Conservation (phyloP, 176 grass and related monocot species). For the Oryza meridionalis region DNA sequence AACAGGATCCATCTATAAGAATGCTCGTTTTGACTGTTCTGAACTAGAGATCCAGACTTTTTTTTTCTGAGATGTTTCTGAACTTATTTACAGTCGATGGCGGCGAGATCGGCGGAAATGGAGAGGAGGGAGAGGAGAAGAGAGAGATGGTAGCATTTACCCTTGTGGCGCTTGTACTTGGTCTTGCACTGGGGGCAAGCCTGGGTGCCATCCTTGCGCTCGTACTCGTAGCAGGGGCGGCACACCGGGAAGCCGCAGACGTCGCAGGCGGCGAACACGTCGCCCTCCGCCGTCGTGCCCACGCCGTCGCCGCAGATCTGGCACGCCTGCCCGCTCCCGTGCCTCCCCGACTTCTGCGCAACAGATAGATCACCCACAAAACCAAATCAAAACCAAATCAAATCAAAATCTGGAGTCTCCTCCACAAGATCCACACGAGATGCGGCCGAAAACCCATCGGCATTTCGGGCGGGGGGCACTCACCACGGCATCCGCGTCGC, state of each 20-base stretch:
- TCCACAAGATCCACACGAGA: conserved; percentile 30
- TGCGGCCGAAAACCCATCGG: neutral
- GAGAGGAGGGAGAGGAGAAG: neutral
- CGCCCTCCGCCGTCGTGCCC: conserved; percentile 80
- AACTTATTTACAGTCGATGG: neutral
- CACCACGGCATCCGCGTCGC: conserved; percentile 60
- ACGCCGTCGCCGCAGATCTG: conserved; percentile 99
- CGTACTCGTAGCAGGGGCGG: conserved; percentile 97
- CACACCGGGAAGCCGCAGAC: conserved; percentile 92
- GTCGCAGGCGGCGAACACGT: conserved; percentile 90
- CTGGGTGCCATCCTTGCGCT: conserved; percentile 92
- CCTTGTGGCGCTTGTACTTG: conserved; percentile 99
- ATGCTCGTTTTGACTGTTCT: neutral
- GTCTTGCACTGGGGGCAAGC: conserved; percentile 99
- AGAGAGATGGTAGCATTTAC: conserved; percentile 38
- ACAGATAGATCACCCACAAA: neutral
- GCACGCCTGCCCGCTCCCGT: conserved; percentile 73
- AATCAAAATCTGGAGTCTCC: neutral
- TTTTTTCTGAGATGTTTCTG: neutral
- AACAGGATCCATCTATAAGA: conserved; percentile 22
- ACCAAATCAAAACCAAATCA: neutral
- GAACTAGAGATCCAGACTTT: conserved; percentile 27
- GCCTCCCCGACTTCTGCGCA: conserved; percentile 76
- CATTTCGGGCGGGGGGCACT: neutral
- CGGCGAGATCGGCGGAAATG: neutral